Evolutionary conservation across 2,329 filamentous ascomycete species (phyloP).

Genomic region (Myriosclerotinia duriaeana): DNA sequence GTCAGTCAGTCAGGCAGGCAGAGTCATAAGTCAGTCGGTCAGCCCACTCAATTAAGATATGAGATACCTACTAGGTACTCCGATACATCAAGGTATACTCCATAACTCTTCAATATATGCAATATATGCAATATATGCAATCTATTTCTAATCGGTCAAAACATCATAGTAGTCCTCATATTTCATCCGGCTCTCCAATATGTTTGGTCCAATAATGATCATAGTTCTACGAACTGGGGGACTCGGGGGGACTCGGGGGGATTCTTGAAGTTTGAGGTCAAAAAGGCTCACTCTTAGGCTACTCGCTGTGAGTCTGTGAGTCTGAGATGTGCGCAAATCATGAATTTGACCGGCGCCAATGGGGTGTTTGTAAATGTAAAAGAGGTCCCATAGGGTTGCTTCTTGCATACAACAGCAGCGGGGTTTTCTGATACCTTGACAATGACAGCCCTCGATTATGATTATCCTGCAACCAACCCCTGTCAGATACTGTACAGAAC

Average conservation of each 20-base stretch:
- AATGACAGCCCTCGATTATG: conserved; percentile 7
- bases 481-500: background rate
- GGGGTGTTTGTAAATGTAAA: background rate
- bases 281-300: conserved; percentile 1
- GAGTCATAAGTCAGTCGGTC: background rate
- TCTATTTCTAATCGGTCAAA: background rate
- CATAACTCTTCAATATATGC: background rate
- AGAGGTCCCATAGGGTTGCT: background rate
- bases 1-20: too few species aligned
- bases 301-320: conserved; percentile 5
- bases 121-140: background rate
- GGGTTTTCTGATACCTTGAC: conserved; percentile 11
- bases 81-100: background rate
- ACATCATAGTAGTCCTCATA: background rate
- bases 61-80: background rate
- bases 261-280: background rate
- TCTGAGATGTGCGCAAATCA: conserved; percentile 9
- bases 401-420: background rate
- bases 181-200: background rate
- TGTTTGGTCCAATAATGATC: background rate
- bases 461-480: conserved; percentile 10
- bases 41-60: conserved; percentile 13
- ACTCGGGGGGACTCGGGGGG: too few species aligned
- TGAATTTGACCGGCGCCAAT: background rate
- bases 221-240: background rate